phyloP scores from a whole-genome alignment of 148 eudicot genomes.

The Cornus florida region DNA sequence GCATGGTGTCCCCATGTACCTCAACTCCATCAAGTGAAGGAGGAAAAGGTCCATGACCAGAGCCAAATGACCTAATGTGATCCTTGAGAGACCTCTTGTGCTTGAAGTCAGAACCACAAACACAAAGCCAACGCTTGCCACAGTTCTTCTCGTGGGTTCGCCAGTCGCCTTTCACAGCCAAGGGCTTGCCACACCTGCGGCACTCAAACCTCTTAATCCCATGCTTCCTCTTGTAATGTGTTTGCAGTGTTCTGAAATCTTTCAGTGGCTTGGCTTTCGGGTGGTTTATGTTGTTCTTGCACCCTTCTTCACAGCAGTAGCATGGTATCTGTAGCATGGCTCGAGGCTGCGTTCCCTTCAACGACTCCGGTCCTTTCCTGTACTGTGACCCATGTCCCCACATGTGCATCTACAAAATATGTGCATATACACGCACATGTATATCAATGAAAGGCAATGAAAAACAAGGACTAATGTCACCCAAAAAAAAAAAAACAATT shows the following conservation, averaged over 20 bases:
- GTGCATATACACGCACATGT: not conserved
- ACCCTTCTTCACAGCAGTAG: slow-evolving; percentile 78
- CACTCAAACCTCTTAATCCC: slow-evolving; percentile 59
- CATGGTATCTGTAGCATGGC: slow-evolving; percentile 63
- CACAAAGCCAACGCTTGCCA: slow-evolving; percentile 86
- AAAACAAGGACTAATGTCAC: not conserved
- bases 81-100: slow-evolving; percentile 88
- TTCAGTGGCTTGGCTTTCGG: slow-evolving; percentile 70
- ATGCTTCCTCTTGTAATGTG: slow-evolving; percentile 89
- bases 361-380: slow-evolving; percentile 68
- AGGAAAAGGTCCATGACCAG: slow-evolving; percentile 47
- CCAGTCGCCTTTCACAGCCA: slow-evolving; percentile 92
- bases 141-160: slow-evolving; percentile 93
- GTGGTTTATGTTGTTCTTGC: slow-evolving; percentile 75
- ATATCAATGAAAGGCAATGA: not conserved
- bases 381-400: slow-evolving; percentile 89
- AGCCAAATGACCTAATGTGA: slow-evolving; percentile 68
- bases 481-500: too few species aligned
- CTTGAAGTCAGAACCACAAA: slow-evolving; percentile 86
- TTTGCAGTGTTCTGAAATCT: slow-evolving; percentile 80
- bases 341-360: slow-evolving; percentile 64
- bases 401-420: slow-evolving; percentile 64
- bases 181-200: slow-evolving; percentile 63
- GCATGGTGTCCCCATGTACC: not conserved
- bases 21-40: slow-evolving; percentile 29